Evolutionary conservation across 164 flowering plant genomes (phyloP), one percentile per base, ranked within the genome.

Genomic region (Vitis amurensis): DNA sequence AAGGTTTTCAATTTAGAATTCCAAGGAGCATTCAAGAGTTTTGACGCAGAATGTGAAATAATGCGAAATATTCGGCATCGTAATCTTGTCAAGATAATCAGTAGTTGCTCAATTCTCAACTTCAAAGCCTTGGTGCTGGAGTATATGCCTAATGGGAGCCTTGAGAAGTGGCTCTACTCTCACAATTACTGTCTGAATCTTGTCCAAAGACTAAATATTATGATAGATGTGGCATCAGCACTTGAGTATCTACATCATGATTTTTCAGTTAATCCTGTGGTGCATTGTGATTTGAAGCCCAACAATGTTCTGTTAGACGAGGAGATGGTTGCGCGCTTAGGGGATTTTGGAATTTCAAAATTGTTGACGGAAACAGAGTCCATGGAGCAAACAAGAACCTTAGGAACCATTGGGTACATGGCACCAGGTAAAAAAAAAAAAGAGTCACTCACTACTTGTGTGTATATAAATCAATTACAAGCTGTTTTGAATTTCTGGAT

Each of bases 271-370:
- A 47, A 9, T 0, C 65, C 71, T 2, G 51, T 76, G 29, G 67
- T 71, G 12, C 78, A 75, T 14, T 74, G 72, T 30, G 74, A 74
- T 67, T 11, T 71, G 27, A 75, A 75, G 52, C 74, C 73, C 0
- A 67, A 59, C 55, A 75, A 75, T 50, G 52, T 75, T 1, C 23
- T 75, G 3, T 10, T 75, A 13, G 71, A 70, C 12, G 53, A 61
- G 8, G 59, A 71, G 11, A 52, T 61, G 63, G 67, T 66, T 44
- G 74, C 69, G 13, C 65, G 31, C 15, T 49, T 74, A 1, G 49
- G 64, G 59, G 73, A 74, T 62, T 69, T 74, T 61, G 68, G 75
- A 53, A 71, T 71, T 60, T 11, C 75, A 11, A 76, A 52, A 44
- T 68, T 76, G 11, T 15, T 66, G 8, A 58, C 17, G 8, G 56